Evolutionary conservation across 2,329 filamentous ascomycete genomes (phyloP).

Genomic region (Cladobotryum protrusum): DNA sequence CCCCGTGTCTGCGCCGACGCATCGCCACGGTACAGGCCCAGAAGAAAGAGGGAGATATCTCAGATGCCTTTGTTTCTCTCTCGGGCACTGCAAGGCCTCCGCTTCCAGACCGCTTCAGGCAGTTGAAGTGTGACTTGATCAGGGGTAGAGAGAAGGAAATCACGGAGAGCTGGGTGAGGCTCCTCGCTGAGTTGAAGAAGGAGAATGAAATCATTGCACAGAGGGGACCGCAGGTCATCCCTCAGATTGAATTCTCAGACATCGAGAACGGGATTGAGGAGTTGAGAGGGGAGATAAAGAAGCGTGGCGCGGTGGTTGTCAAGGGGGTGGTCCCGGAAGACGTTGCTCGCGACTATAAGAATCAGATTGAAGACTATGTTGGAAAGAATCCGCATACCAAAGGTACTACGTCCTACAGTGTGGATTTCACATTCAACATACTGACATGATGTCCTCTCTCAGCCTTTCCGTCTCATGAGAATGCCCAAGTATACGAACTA

Average conservation of each 20-base stretch:
- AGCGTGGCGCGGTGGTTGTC: slow-evolving; percentile 58
- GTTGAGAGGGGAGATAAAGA: slow-evolving; percentile 45
- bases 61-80: slow-evolving; percentile 55
- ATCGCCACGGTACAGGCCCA: slow-evolving; percentile 9
- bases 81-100: slow-evolving; percentile 40
- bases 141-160: slow-evolving; percentile 43
- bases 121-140: slow-evolving; percentile 49
- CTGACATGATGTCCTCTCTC: background rate
- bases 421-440: too few species aligned
- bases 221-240: slow-evolving; percentile 44
- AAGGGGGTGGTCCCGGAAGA: slow-evolving; percentile 57
- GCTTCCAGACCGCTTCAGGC: slow-evolving; percentile 49
- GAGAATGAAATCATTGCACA: slow-evolving; percentile 44
- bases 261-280: slow-evolving; percentile 33
- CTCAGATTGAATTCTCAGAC: slow-evolving; percentile 43
- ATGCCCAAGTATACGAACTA: slow-evolving; percentile 67
- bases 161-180: slow-evolving; percentile 40
- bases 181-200: slow-evolving; percentile 37
- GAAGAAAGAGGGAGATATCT: slow-evolving; percentile 54
- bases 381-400: slow-evolving; percentile 54
- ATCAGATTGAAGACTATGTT: slow-evolving; percentile 59
- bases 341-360: slow-evolving; percentile 60
- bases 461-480: slow-evolving; percentile 57
- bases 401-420: slow-evolving; percentile 27
- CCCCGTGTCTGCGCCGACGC: slow-evolving; percentile 6